A percentile compares a stretch with the other conserved stretches of the same genome.
phyloP scores from a whole-genome alignment of 768 basidiomycete species.

The Sporobolomyces roseus region DNA sequence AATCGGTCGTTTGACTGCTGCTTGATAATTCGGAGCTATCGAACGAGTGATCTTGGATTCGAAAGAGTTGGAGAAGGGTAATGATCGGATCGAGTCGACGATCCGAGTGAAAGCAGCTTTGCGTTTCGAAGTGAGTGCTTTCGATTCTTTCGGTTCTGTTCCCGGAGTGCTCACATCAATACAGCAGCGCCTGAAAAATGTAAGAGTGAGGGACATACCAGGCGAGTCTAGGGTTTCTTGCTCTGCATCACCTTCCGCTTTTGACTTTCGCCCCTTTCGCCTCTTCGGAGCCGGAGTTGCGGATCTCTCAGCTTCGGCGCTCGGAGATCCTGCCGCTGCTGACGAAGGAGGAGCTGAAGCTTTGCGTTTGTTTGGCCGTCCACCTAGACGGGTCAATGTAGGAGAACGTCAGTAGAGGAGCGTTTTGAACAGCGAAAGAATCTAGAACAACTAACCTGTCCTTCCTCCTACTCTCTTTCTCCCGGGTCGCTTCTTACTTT shows the following conservation, averaged over 20 bases:
- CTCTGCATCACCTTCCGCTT: no score
- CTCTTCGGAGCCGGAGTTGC: no score
- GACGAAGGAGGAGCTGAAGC: neutral
- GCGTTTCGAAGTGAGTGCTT: neutral
- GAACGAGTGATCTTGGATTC: constrained; percentile 12
- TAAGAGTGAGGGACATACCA: no score
- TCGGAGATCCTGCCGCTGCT: no score
- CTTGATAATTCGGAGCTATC: constrained; percentile 28
- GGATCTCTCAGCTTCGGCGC: no score
- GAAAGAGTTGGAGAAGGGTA: constrained; percentile 30
- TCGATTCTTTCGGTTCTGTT: constrained; percentile 15
- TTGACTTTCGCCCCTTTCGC: no score
- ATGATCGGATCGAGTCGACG: constrained; percentile 20
- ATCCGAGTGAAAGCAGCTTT: constrained; percentile 21
- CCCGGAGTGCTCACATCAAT: no score
- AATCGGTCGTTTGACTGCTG: constrained; percentile 20
- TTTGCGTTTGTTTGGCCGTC: neutral
- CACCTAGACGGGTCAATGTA: no score
- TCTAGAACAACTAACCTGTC: neutral
- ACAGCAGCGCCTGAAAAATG: no score
- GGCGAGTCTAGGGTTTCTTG: neutral
- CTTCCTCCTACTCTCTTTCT: neutral
- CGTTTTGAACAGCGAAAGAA: neutral
- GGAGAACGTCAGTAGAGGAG: neutral
- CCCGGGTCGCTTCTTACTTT: neutral